Base-by-base conservation (phyloP, 768 basidiomycete species). In the Pleurotus platypus region DNA sequence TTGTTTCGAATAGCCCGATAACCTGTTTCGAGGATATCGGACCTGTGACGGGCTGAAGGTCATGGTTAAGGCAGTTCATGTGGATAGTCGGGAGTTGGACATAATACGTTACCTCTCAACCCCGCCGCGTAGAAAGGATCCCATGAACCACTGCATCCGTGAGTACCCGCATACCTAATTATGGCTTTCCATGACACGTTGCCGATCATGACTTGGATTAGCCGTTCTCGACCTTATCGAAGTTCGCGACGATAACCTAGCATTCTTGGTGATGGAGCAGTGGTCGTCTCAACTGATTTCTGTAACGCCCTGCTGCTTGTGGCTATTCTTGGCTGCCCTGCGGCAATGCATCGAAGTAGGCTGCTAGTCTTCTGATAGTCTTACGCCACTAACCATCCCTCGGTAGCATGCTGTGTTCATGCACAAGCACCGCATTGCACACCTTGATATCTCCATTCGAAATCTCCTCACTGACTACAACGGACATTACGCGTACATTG, bases 81-180 rank as follows among this genome's bases (percentile, higher is more conserved):
- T 77, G 18, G 65, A 66, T 49, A 89, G 87, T 62, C 81, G 82
- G 27, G 89, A 91, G 68, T 79, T 80, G 62, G 78, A 80, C 49
- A 75, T 83, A 50, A 79, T 87, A 22, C 81, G 77, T 38, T 69
- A 75, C 56, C 71, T 91, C 15, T 84, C 82, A 12, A 76, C 77
- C 15, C 74, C 81, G 45, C 73, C 78, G 12, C 66, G 85, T 60
- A 73, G 79, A 59, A 66, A 75, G 46, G 76, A 90, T 64, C 81
- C 84, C 49, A 83, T 80, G 82, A 90, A 90, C 65, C 89, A 88
- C 62, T 85, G 82, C 49, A 89, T 91, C 67, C 89, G 89, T 90
- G 56, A 65, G 86, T 78, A 42, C 56, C 35, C 50, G 40, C 46
- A 27, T 30, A 55, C 38, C 48, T 56, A 49, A 38, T 59, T 38